These are phyloP conservation scores for Penicillium goetzii DNA, from an alignment of 495 filamentous ascomycete species.

Conservation along the genomic window DNA sequence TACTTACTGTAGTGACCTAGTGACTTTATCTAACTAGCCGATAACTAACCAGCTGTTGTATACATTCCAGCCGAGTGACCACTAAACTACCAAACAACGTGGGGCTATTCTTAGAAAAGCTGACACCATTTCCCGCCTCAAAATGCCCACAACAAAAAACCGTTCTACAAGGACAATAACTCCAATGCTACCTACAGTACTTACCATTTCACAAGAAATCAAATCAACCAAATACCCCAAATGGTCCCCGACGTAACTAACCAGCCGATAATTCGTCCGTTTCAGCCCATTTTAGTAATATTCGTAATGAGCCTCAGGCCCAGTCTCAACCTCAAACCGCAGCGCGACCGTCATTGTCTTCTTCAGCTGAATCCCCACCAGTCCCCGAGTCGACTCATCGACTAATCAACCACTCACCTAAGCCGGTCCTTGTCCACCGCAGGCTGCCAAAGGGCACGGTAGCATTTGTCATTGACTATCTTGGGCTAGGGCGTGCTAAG, in stretches of 20 bases:
- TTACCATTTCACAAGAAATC: neutral
- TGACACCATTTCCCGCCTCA: slow-evolving; percentile 3
- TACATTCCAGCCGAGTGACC: neutral
- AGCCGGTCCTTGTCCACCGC: neutral
- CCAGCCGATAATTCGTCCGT: neutral
- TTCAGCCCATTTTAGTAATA: neutral
- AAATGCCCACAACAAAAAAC: neutral
- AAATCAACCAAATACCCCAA: neutral
- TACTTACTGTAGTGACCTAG: neutral
- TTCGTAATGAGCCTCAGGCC: neutral
- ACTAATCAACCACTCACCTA: slow-evolving; percentile 11
- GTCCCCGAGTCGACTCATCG: slow-evolving; percentile 10
- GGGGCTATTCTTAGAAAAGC: slow-evolving; percentile 4
- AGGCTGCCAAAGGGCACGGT: slow-evolving; percentile 8
- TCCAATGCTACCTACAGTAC: neutral
- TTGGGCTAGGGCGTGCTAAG: slow-evolving; percentile 13
- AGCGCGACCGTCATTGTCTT: neutral
- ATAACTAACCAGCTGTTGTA: neutral
- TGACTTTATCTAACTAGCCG: neutral
- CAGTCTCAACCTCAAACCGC: neutral
- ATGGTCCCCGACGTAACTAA: neutral
- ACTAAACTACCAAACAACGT: neutral
- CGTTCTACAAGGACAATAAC: neutral
- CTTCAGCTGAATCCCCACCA: slow-evolving; percentile 21
- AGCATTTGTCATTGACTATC: slow-evolving; percentile 7